Evolutionary conservation across 2,329 filamentous ascomycete genomes (phyloP).

Genomic region (Cladosporium sp.): DNA sequence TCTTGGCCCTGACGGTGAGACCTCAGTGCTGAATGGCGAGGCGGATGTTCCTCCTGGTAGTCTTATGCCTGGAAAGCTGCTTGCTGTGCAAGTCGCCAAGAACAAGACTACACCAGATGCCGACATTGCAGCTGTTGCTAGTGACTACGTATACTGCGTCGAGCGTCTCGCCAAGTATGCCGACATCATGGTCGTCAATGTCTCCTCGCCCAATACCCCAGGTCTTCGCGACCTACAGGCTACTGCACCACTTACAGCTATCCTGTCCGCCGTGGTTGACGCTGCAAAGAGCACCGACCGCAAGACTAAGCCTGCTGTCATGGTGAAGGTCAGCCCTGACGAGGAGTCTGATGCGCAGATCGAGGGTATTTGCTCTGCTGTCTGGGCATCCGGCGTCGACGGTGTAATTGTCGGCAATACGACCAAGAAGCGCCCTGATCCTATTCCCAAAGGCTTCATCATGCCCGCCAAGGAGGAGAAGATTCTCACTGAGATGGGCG

Average conservation of each 20-base stretch:
- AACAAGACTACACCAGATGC: constrained; percentile 88
- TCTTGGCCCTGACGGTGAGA: constrained; percentile 62
- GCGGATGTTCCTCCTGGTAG: constrained; percentile 80
- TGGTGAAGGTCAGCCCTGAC: constrained; percentile 98
- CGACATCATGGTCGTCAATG: constrained; percentile 96
- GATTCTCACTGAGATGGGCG: constrained; percentile 74
- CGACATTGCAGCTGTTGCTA: constrained; percentile 77
- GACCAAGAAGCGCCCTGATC: constrained; percentile 75
- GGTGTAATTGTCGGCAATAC: constrained; percentile 98
- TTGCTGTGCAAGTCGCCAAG: constrained; percentile 94
- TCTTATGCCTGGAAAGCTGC: constrained; percentile 69
- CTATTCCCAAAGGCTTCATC: constrained; percentile 66
- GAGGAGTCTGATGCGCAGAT: constrained; percentile 85
- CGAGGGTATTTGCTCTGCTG: constrained; percentile 81
- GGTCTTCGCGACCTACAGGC: constrained; percentile 86
- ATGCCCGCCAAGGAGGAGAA: constrained; percentile 67
- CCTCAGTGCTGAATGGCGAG: constrained; percentile 72
- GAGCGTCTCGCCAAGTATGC: constrained; percentile 80
- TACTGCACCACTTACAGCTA: constrained; percentile 74
- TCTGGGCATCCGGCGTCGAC: constrained; percentile 81
- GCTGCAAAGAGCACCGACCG: constrained; percentile 70
- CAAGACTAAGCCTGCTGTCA: constrained; percentile 74
- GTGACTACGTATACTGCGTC: constrained; percentile 87
- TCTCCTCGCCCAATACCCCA: constrained; percentile 94
- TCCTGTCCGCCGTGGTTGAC: constrained; percentile 78